Evolutionary conservation across 345 rosid genomes (phyloP), one percentile per base, ranked within the genome.

Genomic region (Melaleuca alternifolia): DNA sequence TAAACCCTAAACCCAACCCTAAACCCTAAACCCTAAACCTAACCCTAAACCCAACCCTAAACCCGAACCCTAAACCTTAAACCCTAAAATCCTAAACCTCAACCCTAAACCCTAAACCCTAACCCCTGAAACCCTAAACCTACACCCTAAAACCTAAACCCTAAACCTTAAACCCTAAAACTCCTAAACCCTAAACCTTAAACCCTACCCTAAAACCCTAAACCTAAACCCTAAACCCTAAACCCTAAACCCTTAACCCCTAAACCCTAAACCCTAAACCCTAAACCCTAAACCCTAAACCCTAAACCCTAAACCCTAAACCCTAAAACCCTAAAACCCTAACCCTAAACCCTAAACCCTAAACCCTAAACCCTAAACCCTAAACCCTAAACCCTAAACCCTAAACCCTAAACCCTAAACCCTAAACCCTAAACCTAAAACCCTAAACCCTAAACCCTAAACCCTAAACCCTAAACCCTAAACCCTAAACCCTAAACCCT

Each of bases 1-100:
- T 28, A 54, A 84, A 84, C 65, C 85, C 85, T 54, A 84, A 84
- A 28, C 85, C 85, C 48, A 84, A 51, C 65, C 85, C 85, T 84
- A 54, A 84, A 51, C 85, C 85, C 65, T 52, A 54, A 84, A 51
- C 65, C 85, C 85, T 84, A 37, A 84, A 84, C 65, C 85, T n/a
- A n/a, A n/a, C n/a, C n/a, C n/a, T n/a, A n/a, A n/a, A n/a, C n/a
- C n/a, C n/a, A n/a, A n/a, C n/a, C n/a, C 85, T 84, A 37, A 84
- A 84, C 65, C 85, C 85, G 18, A 84, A 84, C 23, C 85, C 30
- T 37, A 21, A 37, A 51, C 51, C 65, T 62, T 61, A 51, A 84
- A 84, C 23, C 85, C 85, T 50, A 21, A 84, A 84, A 14, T 44
- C 85, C 84, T 84, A 54, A 84, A 84, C 65, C 85, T n/a, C n/a